Percentiles rank a stretch among this genome's conserved stretches.
phyloP scores from a whole-genome alignment of 345 rosid species.

The Kernera saxatilis region DNA sequence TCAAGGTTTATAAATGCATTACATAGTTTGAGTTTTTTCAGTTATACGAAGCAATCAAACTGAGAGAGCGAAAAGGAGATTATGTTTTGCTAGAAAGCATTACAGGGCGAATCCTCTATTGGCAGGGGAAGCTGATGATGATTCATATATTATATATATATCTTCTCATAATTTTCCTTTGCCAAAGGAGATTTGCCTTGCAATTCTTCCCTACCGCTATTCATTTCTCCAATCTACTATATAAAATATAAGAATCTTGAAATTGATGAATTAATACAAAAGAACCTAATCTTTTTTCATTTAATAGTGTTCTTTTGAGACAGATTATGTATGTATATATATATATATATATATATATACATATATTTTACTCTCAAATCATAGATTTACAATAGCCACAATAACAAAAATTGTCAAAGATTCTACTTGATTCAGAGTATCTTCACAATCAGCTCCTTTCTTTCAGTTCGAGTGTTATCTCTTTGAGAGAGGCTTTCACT shows the following conservation, averaged over 20 bases:
- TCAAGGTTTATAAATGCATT: conserved; percentile 4
- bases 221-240: neutral
- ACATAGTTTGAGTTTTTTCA: neutral
- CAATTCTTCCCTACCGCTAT: conserved; percentile 6
- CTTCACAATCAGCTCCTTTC: neutral
- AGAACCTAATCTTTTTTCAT: neutral
- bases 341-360: too few relatives aligned
- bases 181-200: conserved; percentile 35
- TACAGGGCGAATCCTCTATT: conserved; percentile 26
- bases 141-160: neutral
- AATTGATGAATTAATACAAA: too few relatives aligned
- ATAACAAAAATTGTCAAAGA: neutral
- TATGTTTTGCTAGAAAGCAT: conserved; percentile 8
- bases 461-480: neutral
- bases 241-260: too few relatives aligned
- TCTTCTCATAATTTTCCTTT: conserved; percentile 11
- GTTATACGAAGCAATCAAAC: conserved; percentile 3
- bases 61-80: neutral
- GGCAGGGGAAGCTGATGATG: conserved; percentile 15
- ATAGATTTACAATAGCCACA: neutral
- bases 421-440: neutral
- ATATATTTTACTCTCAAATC: neutral
- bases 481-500: neutral
- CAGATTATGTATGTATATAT: neutral
- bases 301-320: neutral